These are phyloP conservation scores for Exophiala phaeomuriformis DNA, from an alignment of 2,329 filamentous ascomycete genomes.

Conservation along the genomic window DNA sequence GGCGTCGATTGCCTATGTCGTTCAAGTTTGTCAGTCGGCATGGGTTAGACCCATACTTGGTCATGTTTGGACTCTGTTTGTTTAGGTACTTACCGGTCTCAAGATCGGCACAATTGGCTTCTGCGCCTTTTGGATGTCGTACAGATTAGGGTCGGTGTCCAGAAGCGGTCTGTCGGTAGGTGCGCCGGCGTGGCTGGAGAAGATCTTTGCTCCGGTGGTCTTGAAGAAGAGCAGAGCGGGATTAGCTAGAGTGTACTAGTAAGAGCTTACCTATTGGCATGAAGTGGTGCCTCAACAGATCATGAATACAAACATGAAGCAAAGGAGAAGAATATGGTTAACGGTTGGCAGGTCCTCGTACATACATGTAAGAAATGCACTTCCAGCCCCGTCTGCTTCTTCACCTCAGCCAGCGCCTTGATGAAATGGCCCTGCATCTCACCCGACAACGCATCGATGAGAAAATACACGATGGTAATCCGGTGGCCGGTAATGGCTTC, in stretches of 20 bases:
- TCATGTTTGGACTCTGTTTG: background rate
- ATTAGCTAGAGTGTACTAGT: too few species aligned
- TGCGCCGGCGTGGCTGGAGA: conserved; percentile 43
- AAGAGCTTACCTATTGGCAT: too few species aligned
- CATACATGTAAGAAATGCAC: conserved; percentile 48
- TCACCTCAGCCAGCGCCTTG: conserved; percentile 41
- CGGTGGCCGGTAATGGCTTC: conserved; percentile 36
- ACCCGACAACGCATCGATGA: conserved; percentile 38
- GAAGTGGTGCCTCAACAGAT: too few species aligned
- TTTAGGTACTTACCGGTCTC: conserved; percentile 25
- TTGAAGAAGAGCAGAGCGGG: background rate
- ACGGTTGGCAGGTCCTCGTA: conserved; percentile 16
- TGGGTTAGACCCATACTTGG: background rate
- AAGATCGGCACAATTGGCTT: conserved; percentile 25
- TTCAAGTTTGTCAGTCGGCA: background rate
- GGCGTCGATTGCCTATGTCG: conserved; percentile 34
- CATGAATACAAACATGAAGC: too few species aligned
- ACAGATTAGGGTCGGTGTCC: conserved; percentile 42
- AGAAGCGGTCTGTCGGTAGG: conserved; percentile 38
- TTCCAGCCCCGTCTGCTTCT: conserved; percentile 34
- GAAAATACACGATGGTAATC: conserved; percentile 45
- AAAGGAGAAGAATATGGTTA: conserved; percentile 15
- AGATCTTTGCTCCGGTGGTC: conserved; percentile 48
- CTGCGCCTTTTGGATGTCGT: conserved; percentile 39
- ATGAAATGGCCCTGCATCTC: conserved; percentile 39